Conservation (phyloP, 257 asterid genomes). For the Solanum pinnatisectum region DNA sequence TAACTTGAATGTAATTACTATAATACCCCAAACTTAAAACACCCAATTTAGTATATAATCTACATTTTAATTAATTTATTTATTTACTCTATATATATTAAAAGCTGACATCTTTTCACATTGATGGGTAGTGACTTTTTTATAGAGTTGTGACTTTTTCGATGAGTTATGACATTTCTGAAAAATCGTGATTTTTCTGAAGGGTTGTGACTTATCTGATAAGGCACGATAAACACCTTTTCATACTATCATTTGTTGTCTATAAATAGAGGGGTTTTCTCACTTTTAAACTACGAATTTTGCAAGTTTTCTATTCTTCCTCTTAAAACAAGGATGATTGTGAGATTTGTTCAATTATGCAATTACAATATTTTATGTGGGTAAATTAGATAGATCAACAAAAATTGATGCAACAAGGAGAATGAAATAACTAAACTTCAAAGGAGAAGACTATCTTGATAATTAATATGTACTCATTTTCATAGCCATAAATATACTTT, state of each 20-base stretch:
- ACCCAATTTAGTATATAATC: background rate
- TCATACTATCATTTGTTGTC: background rate
- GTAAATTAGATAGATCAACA: too few relatives aligned
- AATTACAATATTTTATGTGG: too few relatives aligned
- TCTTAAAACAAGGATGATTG: too few relatives aligned
- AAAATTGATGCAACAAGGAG: too few relatives aligned
- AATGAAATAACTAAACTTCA: too few relatives aligned
- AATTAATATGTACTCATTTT: too few relatives aligned
- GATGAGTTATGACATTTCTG: background rate
- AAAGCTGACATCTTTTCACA: background rate
- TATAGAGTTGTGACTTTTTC: background rate
- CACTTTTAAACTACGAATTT: background rate
- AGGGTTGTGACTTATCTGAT: background rate
- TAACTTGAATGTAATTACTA: background rate
- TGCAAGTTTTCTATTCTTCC: background rate
- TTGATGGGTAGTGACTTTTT: background rate
- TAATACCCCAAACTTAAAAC: background rate
- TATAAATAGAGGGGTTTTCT: background rate
- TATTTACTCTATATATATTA: too few relatives aligned
- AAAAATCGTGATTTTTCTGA: too few relatives aligned
- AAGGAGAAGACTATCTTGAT: too few relatives aligned
- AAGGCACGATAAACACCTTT: background rate
- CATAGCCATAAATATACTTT: too few relatives aligned
- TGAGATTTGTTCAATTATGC: too few relatives aligned
- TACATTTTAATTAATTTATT: background rate